Conservation (phyloP, 306 rosid species). For the Cicer chorassanicum region DNA sequence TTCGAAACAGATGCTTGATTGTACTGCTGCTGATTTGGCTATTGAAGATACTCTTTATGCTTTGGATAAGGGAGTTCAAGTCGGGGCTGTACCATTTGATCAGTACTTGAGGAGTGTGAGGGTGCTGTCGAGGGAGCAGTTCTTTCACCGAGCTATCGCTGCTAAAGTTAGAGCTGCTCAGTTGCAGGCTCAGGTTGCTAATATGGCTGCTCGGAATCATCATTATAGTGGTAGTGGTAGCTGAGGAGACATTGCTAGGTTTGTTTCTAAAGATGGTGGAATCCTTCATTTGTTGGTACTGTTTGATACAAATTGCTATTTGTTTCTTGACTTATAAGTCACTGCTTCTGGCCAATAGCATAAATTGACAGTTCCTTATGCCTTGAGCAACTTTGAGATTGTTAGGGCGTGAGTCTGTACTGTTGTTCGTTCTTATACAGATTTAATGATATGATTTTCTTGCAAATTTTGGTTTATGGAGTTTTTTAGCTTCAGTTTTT, state of each 20-base stretch:
- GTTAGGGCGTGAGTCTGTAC: conserved; percentile 35
- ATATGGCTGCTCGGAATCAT: conserved; percentile 72
- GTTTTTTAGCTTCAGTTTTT: conserved; percentile 29
- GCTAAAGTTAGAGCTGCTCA: conserved; percentile 86
- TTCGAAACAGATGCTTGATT: conserved; percentile 85
- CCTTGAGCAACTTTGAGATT: conserved; percentile 42
- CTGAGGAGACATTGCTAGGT: conserved; percentile 29
- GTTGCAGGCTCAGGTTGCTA: conserved; percentile 89
- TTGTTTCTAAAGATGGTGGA: conserved; percentile 14
- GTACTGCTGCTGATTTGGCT: conserved; percentile 82
- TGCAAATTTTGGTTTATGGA: conserved; percentile 42
- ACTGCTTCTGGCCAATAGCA: conserved; percentile 44
- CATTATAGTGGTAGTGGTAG: conserved; percentile 63
- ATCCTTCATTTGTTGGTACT: conserved; percentile 33
- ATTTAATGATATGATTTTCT: conserved; percentile 41
- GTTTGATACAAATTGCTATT: conserved; percentile 43
- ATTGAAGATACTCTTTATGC: conserved; percentile 83
- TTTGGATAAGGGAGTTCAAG: conserved; percentile 81
- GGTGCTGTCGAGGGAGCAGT: conserved; percentile 83
- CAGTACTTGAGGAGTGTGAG: conserved; percentile 88
- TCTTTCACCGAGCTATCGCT: conserved; percentile 72
- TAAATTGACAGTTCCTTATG: conserved; percentile 46
- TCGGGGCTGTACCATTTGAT: conserved; percentile 73
- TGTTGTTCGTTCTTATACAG: conserved; percentile 44
- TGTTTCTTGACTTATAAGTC: conserved; percentile 35